Percentiles rank a stretch among this genome's conserved stretches.
Conservation (phyloP, 1,139 yeast genomes). For the Saccharomycopsis hybrid region DNA sequence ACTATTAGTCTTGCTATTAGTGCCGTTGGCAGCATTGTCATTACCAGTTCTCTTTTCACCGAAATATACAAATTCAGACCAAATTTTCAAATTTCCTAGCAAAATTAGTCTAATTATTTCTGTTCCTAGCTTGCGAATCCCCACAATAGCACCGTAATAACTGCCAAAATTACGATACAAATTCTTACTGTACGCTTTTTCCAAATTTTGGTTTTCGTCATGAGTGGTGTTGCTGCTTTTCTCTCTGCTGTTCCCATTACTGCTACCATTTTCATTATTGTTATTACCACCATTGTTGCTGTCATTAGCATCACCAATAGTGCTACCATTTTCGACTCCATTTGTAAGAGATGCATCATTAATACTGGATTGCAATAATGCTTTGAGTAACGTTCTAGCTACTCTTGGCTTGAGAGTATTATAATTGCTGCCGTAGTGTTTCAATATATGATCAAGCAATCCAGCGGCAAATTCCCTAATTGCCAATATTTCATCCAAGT, state of each 20-base stretch:
- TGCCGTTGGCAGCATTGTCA: too few species aligned
- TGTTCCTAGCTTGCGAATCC: constrained; percentile 74
- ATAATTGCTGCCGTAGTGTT: constrained; percentile 77
- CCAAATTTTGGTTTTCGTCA: background rate
- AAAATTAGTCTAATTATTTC: constrained; percentile 84
- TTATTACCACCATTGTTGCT: background rate
- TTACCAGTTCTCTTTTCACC: too few species aligned
- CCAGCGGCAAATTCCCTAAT: constrained; percentile 88
- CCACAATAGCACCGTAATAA: constrained; percentile 86
- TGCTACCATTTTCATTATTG: constrained; percentile 1
- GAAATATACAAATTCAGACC: constrained; percentile 56
- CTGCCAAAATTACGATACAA: constrained; percentile 75
- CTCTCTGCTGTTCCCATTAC: background rate
- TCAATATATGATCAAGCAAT: constrained; percentile 67
- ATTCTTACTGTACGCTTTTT: constrained; percentile 25
- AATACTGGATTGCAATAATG: constrained; percentile 64
- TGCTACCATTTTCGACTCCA: too few species aligned
- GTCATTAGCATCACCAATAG: too few species aligned
- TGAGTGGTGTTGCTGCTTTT: background rate
- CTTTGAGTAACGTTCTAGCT: constrained; percentile 84
- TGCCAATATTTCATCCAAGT: constrained; percentile 41
- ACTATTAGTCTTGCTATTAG: constrained; percentile 23
- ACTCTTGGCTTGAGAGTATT: constrained; percentile 90
- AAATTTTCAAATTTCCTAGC: constrained; percentile 75
- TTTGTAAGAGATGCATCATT: too few species aligned